Conservation (phyloP, 139 green algal species). For the Prasinococcaceae sp. region DNA sequence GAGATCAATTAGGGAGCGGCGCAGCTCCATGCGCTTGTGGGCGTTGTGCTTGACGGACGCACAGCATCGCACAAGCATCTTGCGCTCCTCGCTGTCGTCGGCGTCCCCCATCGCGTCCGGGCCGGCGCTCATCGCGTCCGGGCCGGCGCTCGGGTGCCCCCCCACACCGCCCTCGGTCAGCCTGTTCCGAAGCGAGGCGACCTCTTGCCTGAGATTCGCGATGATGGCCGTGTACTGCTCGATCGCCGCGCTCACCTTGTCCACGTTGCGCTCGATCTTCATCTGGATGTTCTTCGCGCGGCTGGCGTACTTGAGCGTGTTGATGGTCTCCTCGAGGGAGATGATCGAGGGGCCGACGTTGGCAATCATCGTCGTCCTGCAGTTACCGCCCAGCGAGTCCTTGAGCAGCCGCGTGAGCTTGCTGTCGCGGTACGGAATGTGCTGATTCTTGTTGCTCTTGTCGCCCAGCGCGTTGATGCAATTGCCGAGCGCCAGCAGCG, state of each 20-base stretch:
- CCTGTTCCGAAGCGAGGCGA: too few species aligned
- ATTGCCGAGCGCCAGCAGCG: constrained; percentile 87
- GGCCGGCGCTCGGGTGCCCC: too few species aligned
- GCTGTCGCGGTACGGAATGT: constrained; percentile 46
- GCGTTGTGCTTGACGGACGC: too few species aligned
- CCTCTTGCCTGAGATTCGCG: constrained; percentile 2
- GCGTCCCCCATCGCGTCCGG: too few species aligned
- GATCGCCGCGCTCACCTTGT: constrained; percentile 7
- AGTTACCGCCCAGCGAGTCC: constrained; percentile 43
- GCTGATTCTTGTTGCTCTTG: constrained; percentile 10
- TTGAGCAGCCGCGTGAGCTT: constrained; percentile 43
- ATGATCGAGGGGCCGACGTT: constrained; percentile 27
- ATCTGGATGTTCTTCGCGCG: constrained; percentile 73
- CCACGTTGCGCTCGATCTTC: too few species aligned
- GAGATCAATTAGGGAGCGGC: too few species aligned
- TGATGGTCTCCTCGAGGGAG: constrained; percentile 36
- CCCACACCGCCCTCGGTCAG: too few species aligned
- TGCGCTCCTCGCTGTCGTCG: too few species aligned
- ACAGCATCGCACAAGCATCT: too few species aligned
- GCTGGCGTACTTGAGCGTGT: constrained; percentile 41
- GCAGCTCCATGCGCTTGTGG: too few species aligned
- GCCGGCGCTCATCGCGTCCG: too few species aligned
- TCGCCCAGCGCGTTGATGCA: constrained; percentile 90
- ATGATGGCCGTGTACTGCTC: constrained; percentile 9
- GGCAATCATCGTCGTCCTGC: constrained; percentile 36